Conservation (phyloP, 495 filamentous ascomycete species). For the Sabuloglossum arenarium region DNA sequence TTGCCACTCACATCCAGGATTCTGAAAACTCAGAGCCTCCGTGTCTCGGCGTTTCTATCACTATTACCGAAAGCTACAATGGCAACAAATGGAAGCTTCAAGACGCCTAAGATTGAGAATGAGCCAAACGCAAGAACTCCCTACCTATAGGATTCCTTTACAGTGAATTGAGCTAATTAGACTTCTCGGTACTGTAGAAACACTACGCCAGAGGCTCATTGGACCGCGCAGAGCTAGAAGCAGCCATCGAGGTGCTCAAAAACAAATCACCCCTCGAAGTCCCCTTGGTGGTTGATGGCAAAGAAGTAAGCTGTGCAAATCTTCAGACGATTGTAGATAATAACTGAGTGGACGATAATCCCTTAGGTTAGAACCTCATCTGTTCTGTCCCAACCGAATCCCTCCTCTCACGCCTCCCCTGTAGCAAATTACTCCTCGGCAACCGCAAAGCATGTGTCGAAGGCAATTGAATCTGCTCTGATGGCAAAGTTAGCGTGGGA, state of each 20-base stretch:
- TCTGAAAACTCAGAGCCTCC: background rate
- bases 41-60: background rate
- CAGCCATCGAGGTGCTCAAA: conserved; percentile 41
- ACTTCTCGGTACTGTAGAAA: conserved; percentile 31
- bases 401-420: conserved; percentile 45
- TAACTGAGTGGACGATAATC: background rate
- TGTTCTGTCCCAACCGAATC: conserved; percentile 44
- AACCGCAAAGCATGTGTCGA: conserved; percentile 42
- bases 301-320: conserved; percentile 33
- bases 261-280: conserved; percentile 42
- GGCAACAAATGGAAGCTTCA: conserved; percentile 32
- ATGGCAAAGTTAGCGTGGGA: conserved; percentile 69
- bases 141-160: background rate
- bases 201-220: conserved; percentile 66
- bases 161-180: conserved; percentile 4
- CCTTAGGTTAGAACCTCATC: conserved; percentile 28
- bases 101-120: conserved; percentile 68
- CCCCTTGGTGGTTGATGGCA: conserved; percentile 60
- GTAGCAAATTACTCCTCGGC: conserved; percentile 68
- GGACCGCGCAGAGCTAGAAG: conserved; percentile 51
- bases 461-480: conserved; percentile 63
- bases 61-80: background rate
- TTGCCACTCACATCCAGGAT: background rate
- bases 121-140: conserved; percentile 65
- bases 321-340: conserved; percentile 8